Conservation (phyloP, 176 grass and related monocot genomes). For the Elymus sibiricus region DNA sequence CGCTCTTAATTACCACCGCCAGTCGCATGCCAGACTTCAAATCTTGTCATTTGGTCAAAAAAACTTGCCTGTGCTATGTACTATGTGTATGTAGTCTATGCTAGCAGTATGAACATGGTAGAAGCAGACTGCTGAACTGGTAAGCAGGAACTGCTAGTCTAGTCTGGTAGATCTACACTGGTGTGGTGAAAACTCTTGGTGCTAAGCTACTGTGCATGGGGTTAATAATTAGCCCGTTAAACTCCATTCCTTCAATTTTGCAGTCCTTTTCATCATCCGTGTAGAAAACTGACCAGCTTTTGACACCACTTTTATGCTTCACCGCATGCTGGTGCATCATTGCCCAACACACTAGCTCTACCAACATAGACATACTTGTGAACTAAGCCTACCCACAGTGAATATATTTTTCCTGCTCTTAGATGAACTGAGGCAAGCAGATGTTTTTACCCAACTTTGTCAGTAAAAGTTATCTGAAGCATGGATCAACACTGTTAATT, state of each 20-base stretch:
- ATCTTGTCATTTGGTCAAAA: slow-evolving; percentile 31
- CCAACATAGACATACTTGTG: slow-evolving; percentile 27
- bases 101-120: slow-evolving; percentile 8
- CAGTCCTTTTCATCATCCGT: slow-evolving; percentile 25
- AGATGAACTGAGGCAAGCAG: slow-evolving; percentile 21
- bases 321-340: slow-evolving; percentile 35
- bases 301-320: slow-evolving; percentile 30
- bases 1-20: slow-evolving; percentile 13
- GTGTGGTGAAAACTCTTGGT: slow-evolving; percentile 28
- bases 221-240: slow-evolving; percentile 34
- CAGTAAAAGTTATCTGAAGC: slow-evolving; percentile 26
- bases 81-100: not conserved
- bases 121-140: slow-evolving; percentile 19
- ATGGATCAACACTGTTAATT: slow-evolving; percentile 9
- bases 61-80: not conserved
- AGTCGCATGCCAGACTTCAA: slow-evolving; percentile 28
- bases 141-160: slow-evolving; percentile 11
- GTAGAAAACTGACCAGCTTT: slow-evolving; percentile 49
- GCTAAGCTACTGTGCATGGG: slow-evolving; percentile 5
- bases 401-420: not conserved
- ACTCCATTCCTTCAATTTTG: slow-evolving; percentile 15
- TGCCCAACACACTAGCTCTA: slow-evolving; percentile 21
- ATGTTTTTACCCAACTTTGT: slow-evolving; percentile 28
- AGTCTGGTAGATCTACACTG: slow-evolving; percentile 37
- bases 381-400: slow-evolving; percentile 27